Percentiles rank a stretch among this genome's conserved stretches.
Conservation (phyloP, 139 green algal species). For the Micractinium conductrix region DNA sequence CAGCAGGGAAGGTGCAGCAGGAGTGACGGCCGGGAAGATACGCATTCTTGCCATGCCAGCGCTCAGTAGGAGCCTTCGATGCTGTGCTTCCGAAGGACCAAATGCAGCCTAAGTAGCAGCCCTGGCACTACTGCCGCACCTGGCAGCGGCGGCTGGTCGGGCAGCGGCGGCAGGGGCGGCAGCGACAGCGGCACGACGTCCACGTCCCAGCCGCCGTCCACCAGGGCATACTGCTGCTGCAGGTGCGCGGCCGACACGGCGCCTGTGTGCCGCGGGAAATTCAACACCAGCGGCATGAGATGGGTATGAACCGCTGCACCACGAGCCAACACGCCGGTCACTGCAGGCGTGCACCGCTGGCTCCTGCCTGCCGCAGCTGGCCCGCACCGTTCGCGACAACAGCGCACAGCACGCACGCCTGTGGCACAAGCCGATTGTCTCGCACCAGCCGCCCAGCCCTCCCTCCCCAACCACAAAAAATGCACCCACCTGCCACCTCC, state of each 20-base stretch:
- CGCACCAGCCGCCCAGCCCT: no score
- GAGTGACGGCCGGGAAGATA: no score
- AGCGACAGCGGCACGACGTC: neutral
- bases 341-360: no score
- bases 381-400: no score
- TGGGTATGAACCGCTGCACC: no score
- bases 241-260: neutral
- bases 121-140: neutral
- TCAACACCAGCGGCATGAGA: no score
- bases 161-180: neutral
- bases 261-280: neutral
- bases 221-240: neutral
- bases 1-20: neutral
- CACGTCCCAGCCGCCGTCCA: neutral
- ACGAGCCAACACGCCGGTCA: no score
- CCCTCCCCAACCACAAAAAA: neutral
- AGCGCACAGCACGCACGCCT: no score
- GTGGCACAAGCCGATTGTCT: no score
- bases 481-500: slow-evolving; percentile 10
- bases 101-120: neutral
- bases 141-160: slow-evolving; percentile 18
- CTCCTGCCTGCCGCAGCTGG: no score
- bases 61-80: neutral
- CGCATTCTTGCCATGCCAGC: no score
- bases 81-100: neutral